These are phyloP conservation scores for Murraya koenigii DNA, from an alignment of 345 rosid genomes.

Conservation along the genomic window DNA sequence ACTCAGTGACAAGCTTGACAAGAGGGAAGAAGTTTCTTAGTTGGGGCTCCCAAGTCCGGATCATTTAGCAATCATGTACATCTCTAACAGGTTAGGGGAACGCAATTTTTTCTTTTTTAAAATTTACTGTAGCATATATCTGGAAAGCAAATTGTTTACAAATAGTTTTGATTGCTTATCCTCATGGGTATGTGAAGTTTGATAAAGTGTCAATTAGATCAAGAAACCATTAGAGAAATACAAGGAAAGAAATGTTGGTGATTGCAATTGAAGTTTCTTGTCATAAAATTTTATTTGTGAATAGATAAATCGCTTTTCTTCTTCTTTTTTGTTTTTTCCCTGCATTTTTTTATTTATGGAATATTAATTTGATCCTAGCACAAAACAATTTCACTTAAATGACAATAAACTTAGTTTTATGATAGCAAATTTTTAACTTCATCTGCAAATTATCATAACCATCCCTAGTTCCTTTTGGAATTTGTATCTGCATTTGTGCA, in stretches of 20 bases:
- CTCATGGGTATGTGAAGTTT: slow-evolving; percentile 7
- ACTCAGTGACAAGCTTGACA: slow-evolving; percentile 33
- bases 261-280: slow-evolving; percentile 16
- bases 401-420: neutral
- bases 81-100: slow-evolving; percentile 48
- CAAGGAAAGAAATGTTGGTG: slow-evolving; percentile 20
- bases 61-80: slow-evolving; percentile 10
- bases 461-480: slow-evolving; percentile 7
- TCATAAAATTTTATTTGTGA: slow-evolving; percentile 26
- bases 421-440: slow-evolving; percentile 6
- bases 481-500: slow-evolving; percentile 25
- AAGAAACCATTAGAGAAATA: slow-evolving; percentile 17
- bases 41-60: slow-evolving; percentile 28
- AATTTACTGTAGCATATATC: slow-evolving; percentile 14
- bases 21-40: slow-evolving; percentile 22
- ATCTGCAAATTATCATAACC: neutral
- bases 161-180: slow-evolving; percentile 18
- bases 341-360: slow-evolving; percentile 7
- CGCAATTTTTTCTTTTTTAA: slow-evolving; percentile 12
- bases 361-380: neutral
- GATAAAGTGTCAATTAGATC: neutral
- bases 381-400: slow-evolving; percentile 13
- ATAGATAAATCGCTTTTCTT: slow-evolving; percentile 17
- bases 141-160: slow-evolving; percentile 13
- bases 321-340: neutral